Conservation (phyloP, 164 flowering plant genomes). For the Sextonia rubra region DNA sequence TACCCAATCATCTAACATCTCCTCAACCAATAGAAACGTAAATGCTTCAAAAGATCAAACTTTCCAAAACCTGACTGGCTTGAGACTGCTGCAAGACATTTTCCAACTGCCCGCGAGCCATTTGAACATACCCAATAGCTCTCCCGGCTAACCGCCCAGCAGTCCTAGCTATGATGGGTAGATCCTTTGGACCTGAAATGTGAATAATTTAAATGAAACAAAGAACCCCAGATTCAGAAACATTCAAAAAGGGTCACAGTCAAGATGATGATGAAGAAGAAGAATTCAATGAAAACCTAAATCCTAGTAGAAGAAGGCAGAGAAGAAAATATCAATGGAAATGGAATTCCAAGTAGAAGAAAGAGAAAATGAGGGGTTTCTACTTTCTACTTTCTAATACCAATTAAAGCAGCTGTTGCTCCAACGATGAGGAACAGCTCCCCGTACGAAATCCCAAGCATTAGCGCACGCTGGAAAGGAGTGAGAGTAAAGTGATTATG, state of each 20-base stretch:
- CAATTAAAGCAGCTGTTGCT: constrained; percentile 80
- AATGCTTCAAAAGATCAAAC: no score
- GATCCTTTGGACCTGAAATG: constrained; percentile 80
- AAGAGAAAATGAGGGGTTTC: background rate
- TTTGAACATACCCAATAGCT: constrained; percentile 78
- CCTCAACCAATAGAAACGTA: no score
- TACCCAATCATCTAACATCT: no score
- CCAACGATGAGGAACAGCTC: constrained; percentile 71
- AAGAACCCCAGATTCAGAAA: background rate
- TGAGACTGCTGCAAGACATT: constrained; percentile 81
- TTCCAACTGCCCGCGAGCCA: constrained; percentile 90
- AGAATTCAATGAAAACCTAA: no score
- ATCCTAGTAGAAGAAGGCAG: background rate
- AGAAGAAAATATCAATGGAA: background rate
- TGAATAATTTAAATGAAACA: background rate
- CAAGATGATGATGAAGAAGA: no score
- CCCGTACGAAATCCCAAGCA: constrained; percentile 84
- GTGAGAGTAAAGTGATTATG: no score
- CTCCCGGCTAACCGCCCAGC: constrained; percentile 88
- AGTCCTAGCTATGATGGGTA: constrained; percentile 74
- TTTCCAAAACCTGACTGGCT: constrained; percentile 59
- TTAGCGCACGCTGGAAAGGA: constrained; percentile 18
- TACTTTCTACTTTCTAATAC: no score
- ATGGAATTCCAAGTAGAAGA: background rate
- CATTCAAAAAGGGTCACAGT: background rate